Percentiles rank a stretch among this genome's conserved stretches.
Conservation (phyloP, 1,139 yeast species). For the Wickerhamomyces sp. region DNA sequence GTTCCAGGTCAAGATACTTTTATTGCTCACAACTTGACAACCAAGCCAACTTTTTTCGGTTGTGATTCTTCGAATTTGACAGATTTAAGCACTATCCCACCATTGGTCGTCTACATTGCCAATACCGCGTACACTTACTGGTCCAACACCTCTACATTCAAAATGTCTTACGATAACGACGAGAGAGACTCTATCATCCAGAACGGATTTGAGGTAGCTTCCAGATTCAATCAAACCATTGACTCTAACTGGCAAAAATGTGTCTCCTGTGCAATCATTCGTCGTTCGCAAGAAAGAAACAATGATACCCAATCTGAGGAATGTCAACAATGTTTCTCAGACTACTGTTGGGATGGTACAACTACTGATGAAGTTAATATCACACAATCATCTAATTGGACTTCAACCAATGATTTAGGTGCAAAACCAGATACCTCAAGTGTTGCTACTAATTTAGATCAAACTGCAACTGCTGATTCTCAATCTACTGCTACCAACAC, state of each 20-base stretch:
- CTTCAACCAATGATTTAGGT: slow-evolving; percentile 5
- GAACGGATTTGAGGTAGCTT: slow-evolving; percentile 76
- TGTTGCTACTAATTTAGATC: slow-evolving; percentile 1
- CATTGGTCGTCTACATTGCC: slow-evolving; percentile 71
- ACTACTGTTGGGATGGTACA: slow-evolving; percentile 76
- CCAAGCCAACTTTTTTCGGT: slow-evolving; percentile 75
- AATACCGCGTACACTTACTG: slow-evolving; percentile 61
- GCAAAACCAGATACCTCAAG: slow-evolving; percentile 6
- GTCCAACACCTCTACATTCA: slow-evolving; percentile 65
- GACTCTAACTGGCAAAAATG: slow-evolving; percentile 72
- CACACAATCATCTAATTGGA: slow-evolving; percentile 2
- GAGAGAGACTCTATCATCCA: slow-evolving; percentile 56
- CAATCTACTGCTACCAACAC: slow-evolving; percentile 2
- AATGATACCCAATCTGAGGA: slow-evolving; percentile 57
- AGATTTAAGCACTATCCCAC: slow-evolving; percentile 47
- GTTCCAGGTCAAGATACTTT: slow-evolving; percentile 70
- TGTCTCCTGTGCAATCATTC: slow-evolving; percentile 79
- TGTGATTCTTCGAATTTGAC: slow-evolving; percentile 70
- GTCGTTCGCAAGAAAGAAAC: slow-evolving; percentile 71
- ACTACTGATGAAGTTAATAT: not conserved
- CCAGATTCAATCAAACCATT: slow-evolving; percentile 64
- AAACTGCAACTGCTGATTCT: slow-evolving; percentile 2
- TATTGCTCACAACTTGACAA: slow-evolving; percentile 45
- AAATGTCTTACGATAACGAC: slow-evolving; percentile 50
- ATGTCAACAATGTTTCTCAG: slow-evolving; percentile 62